A percentile compares a stretch with the other conserved stretches of the same genome.
These are phyloP conservation scores for Achaetomium macrosporum DNA, from an alignment of 2,329 filamentous ascomycete genomes.

Conservation along the genomic window DNA sequence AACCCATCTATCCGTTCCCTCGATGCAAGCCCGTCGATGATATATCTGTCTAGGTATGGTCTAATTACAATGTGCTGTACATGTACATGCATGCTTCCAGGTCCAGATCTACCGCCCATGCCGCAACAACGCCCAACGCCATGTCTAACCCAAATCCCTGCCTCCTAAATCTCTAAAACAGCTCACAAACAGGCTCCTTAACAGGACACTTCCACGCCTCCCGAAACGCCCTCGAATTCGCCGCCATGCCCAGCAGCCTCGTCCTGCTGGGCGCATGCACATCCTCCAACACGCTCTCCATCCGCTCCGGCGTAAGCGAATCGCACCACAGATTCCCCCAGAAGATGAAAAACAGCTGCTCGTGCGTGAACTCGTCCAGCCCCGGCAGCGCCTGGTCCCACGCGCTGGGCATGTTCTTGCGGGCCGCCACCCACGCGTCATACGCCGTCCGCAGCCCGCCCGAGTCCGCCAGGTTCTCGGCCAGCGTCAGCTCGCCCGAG, in stretches of 20 bases:
- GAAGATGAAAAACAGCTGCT: slow-evolving; percentile 64
- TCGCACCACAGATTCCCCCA: slow-evolving; percentile 63
- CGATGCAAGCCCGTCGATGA: no score
- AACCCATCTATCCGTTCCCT: no score
- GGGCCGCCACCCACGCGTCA: slow-evolving; percentile 54
- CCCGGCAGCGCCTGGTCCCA: slow-evolving; percentile 51
- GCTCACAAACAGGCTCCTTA: slow-evolving; percentile 61
- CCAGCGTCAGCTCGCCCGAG: slow-evolving; percentile 57
- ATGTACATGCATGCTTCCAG: no score
- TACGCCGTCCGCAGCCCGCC: slow-evolving; percentile 60
- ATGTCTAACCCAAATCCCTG: no score
- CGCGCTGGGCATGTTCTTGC: slow-evolving; percentile 37
- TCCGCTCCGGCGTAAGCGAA: slow-evolving; percentile 53
- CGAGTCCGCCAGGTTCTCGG: slow-evolving; percentile 67
- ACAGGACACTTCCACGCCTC: slow-evolving; percentile 61
- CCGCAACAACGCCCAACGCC: no score
- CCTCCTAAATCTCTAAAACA: slow-evolving; percentile 30
- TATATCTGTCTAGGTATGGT: no score
- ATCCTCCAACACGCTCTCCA: slow-evolving; percentile 53
- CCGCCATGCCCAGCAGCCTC: slow-evolving; percentile 51
- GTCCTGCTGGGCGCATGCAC: slow-evolving; percentile 60
- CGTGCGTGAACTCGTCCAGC: slow-evolving; percentile 55
- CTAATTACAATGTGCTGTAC: no score
- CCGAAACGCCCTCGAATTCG: slow-evolving; percentile 58
- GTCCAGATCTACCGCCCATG: no score